phyloP scores from a whole-genome alignment of 768 basidiomycete genomes.

The Podaxis sp. region DNA sequence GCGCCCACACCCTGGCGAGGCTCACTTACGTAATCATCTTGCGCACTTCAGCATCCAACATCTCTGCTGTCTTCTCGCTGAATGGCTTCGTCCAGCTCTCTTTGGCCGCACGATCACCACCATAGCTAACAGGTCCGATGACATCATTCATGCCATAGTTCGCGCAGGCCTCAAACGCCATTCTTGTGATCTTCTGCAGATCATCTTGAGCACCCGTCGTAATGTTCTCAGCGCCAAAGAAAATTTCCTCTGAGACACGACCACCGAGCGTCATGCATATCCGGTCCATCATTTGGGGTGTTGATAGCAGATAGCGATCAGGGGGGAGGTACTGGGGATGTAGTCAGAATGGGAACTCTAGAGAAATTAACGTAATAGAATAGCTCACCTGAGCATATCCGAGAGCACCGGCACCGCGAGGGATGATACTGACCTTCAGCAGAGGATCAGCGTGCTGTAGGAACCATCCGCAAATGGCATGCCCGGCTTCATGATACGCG shows the following conservation, averaged over 20 bases:
- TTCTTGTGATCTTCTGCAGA: slow-evolving; percentile 94
- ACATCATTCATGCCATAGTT: slow-evolving; percentile 97
- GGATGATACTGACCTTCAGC: slow-evolving; percentile 98
- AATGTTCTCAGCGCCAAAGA: slow-evolving; percentile 89
- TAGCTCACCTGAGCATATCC: slow-evolving; percentile 87
- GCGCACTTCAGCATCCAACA: slow-evolving; percentile 87
- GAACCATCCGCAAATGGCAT: slow-evolving; percentile 98
- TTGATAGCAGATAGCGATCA: slow-evolving; percentile 93
- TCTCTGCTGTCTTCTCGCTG: slow-evolving; percentile 95
- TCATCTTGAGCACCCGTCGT: slow-evolving; percentile 99
- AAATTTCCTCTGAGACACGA: slow-evolving; percentile 97
- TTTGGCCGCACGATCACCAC: slow-evolving; percentile 78
- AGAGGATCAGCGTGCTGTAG: slow-evolving; percentile 96
- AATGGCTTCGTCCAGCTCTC: slow-evolving; percentile 97
- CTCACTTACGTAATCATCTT: slow-evolving; percentile 77
- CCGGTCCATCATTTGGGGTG: slow-evolving; percentile 90
- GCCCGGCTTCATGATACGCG: slow-evolving; percentile 98
- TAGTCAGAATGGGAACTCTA: slow-evolving; percentile 14
- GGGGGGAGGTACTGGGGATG: slow-evolving; percentile 80
- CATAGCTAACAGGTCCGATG: slow-evolving; percentile 96
- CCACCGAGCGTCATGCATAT: slow-evolving; percentile 99
- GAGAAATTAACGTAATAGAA: slow-evolving; percentile 10
- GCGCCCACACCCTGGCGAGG: no score
- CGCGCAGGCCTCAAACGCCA: slow-evolving; percentile 95
- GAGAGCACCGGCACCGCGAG: slow-evolving; percentile 90